phyloP scores from a whole-genome alignment of 805 yeast genomes.

The Yarrowia keelungensis region DNA sequence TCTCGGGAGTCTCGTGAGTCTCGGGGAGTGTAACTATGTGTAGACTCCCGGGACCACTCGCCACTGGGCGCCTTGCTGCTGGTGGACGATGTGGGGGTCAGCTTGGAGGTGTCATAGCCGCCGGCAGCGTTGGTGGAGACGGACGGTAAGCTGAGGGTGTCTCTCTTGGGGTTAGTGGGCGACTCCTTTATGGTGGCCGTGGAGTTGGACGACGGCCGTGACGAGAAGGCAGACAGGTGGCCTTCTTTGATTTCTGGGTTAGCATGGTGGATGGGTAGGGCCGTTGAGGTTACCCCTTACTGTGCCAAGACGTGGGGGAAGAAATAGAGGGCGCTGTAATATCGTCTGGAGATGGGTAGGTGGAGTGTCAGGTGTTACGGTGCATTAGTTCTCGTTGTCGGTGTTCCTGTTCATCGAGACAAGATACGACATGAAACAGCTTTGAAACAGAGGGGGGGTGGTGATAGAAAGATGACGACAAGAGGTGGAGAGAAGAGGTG shows the following conservation, averaged over 20 bases:
- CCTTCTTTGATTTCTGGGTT: slow-evolving; percentile 53
- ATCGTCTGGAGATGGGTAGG: too few relatives aligned
- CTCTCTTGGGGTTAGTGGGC: slow-evolving; percentile 29
- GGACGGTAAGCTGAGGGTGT: slow-evolving; percentile 23
- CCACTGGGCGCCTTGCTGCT: slow-evolving; percentile 27
- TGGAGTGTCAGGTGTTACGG: too few relatives aligned
- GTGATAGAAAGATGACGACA: too few relatives aligned
- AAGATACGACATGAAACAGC: too few relatives aligned
- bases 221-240: slow-evolving; percentile 48
- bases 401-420: too few relatives aligned
- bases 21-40: slow-evolving; percentile 28
- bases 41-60: slow-evolving; percentile 31
- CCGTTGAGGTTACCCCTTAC: too few relatives aligned
- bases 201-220: slow-evolving; percentile 45
- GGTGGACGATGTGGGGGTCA: slow-evolving; percentile 35
- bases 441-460: too few relatives aligned
- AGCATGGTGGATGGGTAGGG: neutral
- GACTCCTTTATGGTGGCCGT: slow-evolving; percentile 39
- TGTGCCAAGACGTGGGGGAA: too few relatives aligned
- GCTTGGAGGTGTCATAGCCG: slow-evolving; percentile 5
- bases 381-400: too few relatives aligned
- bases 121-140: slow-evolving; percentile 8
- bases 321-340: too few relatives aligned
- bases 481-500: too few relatives aligned
- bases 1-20: slow-evolving; percentile 25